Base-by-base conservation (phyloP, 352 stramenopile genomes). In the Saprolegnia diclina region DNA sequence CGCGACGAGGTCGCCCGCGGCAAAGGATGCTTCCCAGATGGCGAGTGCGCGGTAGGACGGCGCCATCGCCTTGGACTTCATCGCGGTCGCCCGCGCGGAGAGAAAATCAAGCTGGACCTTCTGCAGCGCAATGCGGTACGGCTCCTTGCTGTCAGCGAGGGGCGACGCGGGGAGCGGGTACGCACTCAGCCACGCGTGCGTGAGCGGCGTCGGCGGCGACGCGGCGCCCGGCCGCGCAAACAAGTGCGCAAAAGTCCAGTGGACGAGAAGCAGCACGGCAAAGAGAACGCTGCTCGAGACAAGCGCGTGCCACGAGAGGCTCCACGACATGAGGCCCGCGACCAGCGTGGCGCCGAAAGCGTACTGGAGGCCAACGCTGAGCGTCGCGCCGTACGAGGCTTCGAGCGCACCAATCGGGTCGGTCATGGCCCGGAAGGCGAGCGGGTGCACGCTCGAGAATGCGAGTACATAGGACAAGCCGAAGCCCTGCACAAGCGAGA, bases 11-110 rank as follows among this genome's bases (percentile, higher is more conserved):
- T 69, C 63, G 11, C 13, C 5, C 9, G 50, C n/a, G 46, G 53
- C 42, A 3, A 69, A 69, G 21, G 24, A 61, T 2, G 46, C 26
- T 37, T 69, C 46, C 63, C 63, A 69, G 24, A 69, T 42, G 22
- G 46, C 35, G 11, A 69, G 35, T 21, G 63, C 19, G 7, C 53
- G 48, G 18, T 29, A 40, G 10, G 63, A 46, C 18, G 32, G 44
- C 0, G 37, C 6, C 9, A 35, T 37, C 6, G n/a, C 52, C 19
- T 40, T 37, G 26, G 24, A 4, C 16, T 29, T 37, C 21, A 52
- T 24, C 14, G 48, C 26, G 5, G 35, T 3, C 19, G 52, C 37
- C 44, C 29, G 45, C 32, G 53, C 22, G 32, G 16, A 3, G n/a
- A 45, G 53, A 40, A 56, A 69, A 21, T 40, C 44, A 37, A 59